Conservation (phyloP, 2,329 filamentous ascomycete genomes). For the Calonectria hawksworthii region DNA sequence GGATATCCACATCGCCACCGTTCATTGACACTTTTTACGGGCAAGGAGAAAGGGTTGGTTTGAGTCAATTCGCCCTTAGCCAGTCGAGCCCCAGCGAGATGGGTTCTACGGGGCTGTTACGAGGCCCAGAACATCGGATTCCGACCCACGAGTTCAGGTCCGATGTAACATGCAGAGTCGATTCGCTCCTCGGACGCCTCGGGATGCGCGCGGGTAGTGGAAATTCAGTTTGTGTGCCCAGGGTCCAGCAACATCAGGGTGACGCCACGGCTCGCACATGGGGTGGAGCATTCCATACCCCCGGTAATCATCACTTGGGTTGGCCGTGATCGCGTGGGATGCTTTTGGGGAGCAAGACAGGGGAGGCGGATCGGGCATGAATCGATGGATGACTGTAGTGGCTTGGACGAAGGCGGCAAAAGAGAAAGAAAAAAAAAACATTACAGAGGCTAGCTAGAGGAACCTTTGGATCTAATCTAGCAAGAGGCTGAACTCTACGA, state of each 20-base stretch:
- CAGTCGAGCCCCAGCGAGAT: background rate
- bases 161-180: constrained; percentile 7
- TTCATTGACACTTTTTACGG: background rate
- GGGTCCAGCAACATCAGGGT: background rate
- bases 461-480: background rate
- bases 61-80: background rate
- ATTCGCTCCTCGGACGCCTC: background rate
- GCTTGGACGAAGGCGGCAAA: background rate
- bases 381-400: background rate
- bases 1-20: constrained; percentile 27
- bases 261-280: constrained; percentile 1
- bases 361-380: background rate
- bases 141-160: constrained; percentile 9
- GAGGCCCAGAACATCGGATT: background rate
- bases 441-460: background rate
- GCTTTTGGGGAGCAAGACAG: background rate
- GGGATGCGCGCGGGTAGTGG: constrained; percentile 12
- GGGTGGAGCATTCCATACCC: constrained; percentile 16
- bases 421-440: background rate
- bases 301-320: constrained; percentile 18
- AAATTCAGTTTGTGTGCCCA: constrained; percentile 3
- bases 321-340: constrained; percentile 14
- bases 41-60: background rate
- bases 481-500: background rate
- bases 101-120: constrained; percentile 1